Conservation (phyloP, 75 land plant genomes). For the Adiantum capillusveneris region DNA sequence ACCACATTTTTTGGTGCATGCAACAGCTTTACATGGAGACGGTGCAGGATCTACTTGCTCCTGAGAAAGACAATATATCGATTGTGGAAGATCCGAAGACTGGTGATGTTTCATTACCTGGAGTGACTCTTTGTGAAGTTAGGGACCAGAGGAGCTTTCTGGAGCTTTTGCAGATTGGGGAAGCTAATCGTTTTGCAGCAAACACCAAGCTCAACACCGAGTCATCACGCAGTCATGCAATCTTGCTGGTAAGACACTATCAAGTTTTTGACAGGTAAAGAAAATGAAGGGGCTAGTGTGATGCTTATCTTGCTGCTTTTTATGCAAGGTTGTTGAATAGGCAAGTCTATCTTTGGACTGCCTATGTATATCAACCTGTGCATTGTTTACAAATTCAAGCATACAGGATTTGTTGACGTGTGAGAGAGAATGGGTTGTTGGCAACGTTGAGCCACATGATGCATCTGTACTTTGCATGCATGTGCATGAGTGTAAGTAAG, state of each 20-base stretch:
- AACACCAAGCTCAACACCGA: constrained; percentile 97
- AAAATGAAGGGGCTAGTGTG: no score
- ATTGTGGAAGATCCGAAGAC: constrained; percentile 95
- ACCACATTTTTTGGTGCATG: not conserved
- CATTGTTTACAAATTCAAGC: no score
- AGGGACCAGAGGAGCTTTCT: constrained; percentile 79
- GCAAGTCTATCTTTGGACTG: no score
- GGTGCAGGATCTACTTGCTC: constrained; percentile 89
- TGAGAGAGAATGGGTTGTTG: no score
- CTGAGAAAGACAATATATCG: constrained; percentile 84
- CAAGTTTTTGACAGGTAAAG: no score
- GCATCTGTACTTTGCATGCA: no score
- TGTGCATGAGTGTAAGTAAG: no score
- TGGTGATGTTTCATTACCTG: constrained; percentile 96
- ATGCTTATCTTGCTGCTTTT: no score
- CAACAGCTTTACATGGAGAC: constrained; percentile 97
- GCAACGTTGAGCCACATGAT: no score
- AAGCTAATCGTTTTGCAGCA: constrained; percentile 95
- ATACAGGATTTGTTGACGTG: no score
- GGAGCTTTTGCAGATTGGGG: constrained; percentile 72
- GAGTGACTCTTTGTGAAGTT: constrained; percentile 71
- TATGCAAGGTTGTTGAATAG: no score
- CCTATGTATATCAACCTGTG: no score
- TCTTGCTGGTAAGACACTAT: constrained; percentile 80
- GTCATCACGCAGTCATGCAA: constrained; percentile 99